These are phyloP conservation scores for Scenedesmus sp. DNA, from an alignment of 163 green algal genomes.

Conservation along the genomic window DNA sequence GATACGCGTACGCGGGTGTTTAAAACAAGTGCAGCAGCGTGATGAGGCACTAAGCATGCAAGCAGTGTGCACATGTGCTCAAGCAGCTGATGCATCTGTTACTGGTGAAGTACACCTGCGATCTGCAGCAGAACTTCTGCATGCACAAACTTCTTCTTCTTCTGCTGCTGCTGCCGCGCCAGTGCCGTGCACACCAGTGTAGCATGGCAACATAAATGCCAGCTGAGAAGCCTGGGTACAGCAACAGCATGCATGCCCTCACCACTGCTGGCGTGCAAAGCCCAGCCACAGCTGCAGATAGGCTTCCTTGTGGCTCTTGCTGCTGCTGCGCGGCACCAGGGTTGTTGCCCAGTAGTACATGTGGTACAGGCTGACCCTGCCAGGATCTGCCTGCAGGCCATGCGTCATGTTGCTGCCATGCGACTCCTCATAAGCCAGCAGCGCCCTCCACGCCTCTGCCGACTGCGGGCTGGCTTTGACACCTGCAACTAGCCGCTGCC, in stretches of 20 bases:
- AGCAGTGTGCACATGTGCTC: neutral
- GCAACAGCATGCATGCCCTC: neutral
- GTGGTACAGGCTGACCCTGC: constrained; percentile 67
- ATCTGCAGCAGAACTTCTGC: neutral
- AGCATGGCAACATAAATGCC: neutral
- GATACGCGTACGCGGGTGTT: neutral
- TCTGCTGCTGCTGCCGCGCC: neutral
- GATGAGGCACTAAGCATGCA: neutral
- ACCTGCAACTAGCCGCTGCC: constrained; percentile 39
- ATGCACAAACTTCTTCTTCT: too few species aligned
- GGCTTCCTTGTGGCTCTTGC: constrained; percentile 67
- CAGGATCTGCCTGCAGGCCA: neutral
- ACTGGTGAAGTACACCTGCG: neutral
- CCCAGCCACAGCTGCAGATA: constrained; percentile 89
- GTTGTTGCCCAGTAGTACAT: constrained; percentile 85
- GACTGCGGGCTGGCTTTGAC: constrained; percentile 52
- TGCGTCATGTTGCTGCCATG: constrained; percentile 20
- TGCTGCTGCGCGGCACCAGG: constrained; percentile 72
- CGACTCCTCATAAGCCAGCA: constrained; percentile 72
- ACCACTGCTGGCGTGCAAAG: constrained; percentile 88
- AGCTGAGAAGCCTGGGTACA: neutral
- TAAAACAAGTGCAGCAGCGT: neutral
- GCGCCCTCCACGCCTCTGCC: constrained; percentile 69
- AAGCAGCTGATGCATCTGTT: neutral
- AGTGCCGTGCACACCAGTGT: neutral